A percentile compares a stretch with the other conserved stretches of the same genome.
Evolutionary conservation across 2,329 filamentous ascomycete species (phyloP).

Genomic region (Acrocalymma vagum): DNA sequence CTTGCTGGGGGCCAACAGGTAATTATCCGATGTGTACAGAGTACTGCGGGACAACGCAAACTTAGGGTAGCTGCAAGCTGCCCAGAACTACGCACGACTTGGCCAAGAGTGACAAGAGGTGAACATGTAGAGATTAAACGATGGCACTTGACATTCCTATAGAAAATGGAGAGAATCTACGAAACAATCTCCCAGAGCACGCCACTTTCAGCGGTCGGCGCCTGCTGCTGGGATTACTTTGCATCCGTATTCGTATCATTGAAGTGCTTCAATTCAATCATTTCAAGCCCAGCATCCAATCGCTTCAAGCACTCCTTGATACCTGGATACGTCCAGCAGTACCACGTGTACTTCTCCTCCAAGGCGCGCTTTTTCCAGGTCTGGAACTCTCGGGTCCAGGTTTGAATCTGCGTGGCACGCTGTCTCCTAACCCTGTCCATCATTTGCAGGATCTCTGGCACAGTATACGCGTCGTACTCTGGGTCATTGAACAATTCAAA

Average conservation of each 20-base stretch:
- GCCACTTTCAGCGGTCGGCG: too few relatives aligned
- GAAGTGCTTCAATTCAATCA: slow-evolving; percentile 10
- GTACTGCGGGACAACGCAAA: too few relatives aligned
- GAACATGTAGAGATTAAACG: too few relatives aligned
- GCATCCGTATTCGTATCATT: slow-evolving; percentile 7
- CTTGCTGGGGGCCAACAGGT: too few relatives aligned
- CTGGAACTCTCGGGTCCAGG: slow-evolving; percentile 8
- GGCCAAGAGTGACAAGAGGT: too few relatives aligned
- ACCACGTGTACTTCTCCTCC: slow-evolving; percentile 9
- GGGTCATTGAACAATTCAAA: slow-evolving; percentile 10
- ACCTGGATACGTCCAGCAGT: slow-evolving; percentile 9
- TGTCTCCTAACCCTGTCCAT: slow-evolving; percentile 8
- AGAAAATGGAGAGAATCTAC: too few relatives aligned
- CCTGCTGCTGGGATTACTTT: too few relatives aligned
- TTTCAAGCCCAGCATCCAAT: slow-evolving; percentile 9
- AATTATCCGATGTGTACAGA: too few relatives aligned
- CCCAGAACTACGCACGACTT: too few relatives aligned
- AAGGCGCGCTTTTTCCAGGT: slow-evolving; percentile 9
- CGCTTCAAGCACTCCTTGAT: slow-evolving; percentile 11
- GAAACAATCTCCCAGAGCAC: too few relatives aligned
- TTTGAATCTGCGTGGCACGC: slow-evolving; percentile 9
- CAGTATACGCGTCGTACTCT: slow-evolving; percentile 5
- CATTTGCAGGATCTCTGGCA: slow-evolving; percentile 8
- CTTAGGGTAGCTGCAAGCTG: too few relatives aligned
- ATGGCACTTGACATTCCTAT: too few relatives aligned